Evolutionary conservation across 2,329 filamentous ascomycete genomes (phyloP).

Genomic region (Sporothrix humicola): DNA sequence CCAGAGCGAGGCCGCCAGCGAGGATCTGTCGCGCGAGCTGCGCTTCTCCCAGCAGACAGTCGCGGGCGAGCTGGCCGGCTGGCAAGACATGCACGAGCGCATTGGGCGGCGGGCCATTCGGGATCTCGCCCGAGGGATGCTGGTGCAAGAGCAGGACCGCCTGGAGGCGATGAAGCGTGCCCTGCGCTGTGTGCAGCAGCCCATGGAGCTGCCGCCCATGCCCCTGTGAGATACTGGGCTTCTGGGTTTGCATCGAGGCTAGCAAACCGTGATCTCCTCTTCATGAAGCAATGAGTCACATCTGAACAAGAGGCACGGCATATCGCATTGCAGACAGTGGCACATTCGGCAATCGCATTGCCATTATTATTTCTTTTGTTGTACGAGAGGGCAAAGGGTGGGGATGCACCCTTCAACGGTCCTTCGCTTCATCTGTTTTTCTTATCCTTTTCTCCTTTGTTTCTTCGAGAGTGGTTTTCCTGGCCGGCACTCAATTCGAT

Average conservation of each 20-base stretch:
- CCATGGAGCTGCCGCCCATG: neutral
- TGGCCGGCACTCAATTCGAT: conserved; percentile 28
- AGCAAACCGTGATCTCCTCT: too few relatives aligned
- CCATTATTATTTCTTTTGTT: neutral
- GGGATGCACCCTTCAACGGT: neutral
- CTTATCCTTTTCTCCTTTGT: neutral
- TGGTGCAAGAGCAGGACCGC: conserved; percentile 79
- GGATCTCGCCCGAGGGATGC: conserved; percentile 76
- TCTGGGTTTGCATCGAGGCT: too few relatives aligned
- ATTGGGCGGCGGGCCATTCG: conserved; percentile 76
- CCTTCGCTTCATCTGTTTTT: too few relatives aligned
- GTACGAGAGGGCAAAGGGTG: neutral
- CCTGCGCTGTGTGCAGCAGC: conserved; percentile 63
- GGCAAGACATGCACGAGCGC: conserved; percentile 86
- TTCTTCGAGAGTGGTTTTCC: conserved; percentile 22
- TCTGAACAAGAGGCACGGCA: neutral
- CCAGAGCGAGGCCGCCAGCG: conserved; percentile 71
- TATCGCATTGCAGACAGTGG: neutral
- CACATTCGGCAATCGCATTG: conserved; percentile 11
- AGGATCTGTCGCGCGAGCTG: conserved; percentile 78
- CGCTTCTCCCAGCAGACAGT: conserved; percentile 93
- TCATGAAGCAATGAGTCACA: neutral
- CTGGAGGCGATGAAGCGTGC: conserved; percentile 82
- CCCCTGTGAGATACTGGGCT: too few relatives aligned
- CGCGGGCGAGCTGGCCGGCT: conserved; percentile 86